Evolutionary conservation across 1,284 basidiomycete genomes (phyloP), one percentile per base, ranked within the genome.

Genomic region (Thecaphora thlaspeos): DNA sequence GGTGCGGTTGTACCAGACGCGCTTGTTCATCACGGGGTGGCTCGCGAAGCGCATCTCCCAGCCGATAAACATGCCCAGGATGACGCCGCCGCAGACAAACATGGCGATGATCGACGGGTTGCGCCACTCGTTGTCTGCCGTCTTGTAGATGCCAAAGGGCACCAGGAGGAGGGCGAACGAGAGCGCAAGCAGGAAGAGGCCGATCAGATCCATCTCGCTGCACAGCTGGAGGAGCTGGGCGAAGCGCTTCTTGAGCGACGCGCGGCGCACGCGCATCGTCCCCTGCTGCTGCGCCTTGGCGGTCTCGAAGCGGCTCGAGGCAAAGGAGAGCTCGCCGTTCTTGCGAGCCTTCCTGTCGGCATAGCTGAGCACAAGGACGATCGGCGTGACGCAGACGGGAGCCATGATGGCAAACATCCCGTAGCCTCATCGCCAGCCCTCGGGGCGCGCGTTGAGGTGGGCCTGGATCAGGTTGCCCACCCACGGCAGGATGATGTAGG

Each of bases 81-180:
- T 55, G 19, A 79, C 46, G 4, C 72, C 77, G 24, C 80, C 81
- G 23, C 79, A 68, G 36, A 72, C 69, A 43, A 79, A 70, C 75
- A 81, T 77, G 48, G 80, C 79, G 52, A 81, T 81, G 47, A 81
- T 71, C 1, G 72, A 52, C 68, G 76, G 74, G 55, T 80, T 80
- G 19, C 55, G 53, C 70, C 77, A 80, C 0, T 75, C 76, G 15
- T 70, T 69, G 12, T 62, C 57, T 32, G 77, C 78, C 9, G 67
- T 69, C 23, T 70, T 53, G 40, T 51, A 62, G 42, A 80, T 68
- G 18, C 77, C 79, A 56, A 77, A 75, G 7, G 79, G 81, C 8
- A 79, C 62, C 32, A 81, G 75, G 51, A 81, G 68, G 46, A 75
- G 70, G 14, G 72, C 41, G n/a, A 54, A 48, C 26, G 51, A 48